Base-by-base conservation (phyloP, 768 basidiomycete species). In the Brasilioporus rufonigricans region DNA sequence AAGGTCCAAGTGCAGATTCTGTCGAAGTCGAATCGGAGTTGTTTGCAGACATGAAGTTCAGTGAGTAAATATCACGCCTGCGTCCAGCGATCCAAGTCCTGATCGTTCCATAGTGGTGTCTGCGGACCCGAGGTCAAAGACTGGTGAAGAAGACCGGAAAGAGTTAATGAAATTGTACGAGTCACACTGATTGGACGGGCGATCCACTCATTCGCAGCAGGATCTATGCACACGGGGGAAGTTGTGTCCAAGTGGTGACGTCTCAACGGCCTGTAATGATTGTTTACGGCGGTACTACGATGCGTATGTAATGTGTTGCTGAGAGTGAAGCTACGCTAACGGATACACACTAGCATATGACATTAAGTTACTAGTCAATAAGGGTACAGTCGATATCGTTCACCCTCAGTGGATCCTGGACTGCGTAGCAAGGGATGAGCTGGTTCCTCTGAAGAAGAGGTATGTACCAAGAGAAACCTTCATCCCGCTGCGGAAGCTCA, bases 401-500 rank as follows among this genome's bases (percentile, higher is more conserved):
- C 85, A 80, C 52, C 91, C 95, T 0, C 73, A 80, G 27, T 98
- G 94, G 93, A 75, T 98, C 50, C 65, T 77, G 35, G 90, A 93
- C 64, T 94, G 87, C 23, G 77, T 95, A n/a, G 75, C 77, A 6
- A 73, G 74, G 27, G 80, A 77, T 12, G 73, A 80, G 53, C 74
- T 76, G 19, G 70, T 83, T 26, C 86, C 91, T 1, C 72, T 94
- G 55, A 77, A 69, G 36, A 85, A 86, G 71, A 87, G 82, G 93
- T 93, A 62, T 46, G 36, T 36, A 10, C 8, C 32, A 12, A 33
- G 3, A n/a, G 56, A 50, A 29, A 16, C 11, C 29, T 26, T 0
- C 53, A 4, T 36, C 41, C 23, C n/a, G 43, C 27, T 36, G 18
- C 5, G 12, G 18, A 48, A 13, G 13, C 52, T 52, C 23, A 52